These are phyloP conservation scores for Rhodomyrtus tomentosa DNA, from an alignment of 345 rosid genomes.

Conservation along the genomic window DNA sequence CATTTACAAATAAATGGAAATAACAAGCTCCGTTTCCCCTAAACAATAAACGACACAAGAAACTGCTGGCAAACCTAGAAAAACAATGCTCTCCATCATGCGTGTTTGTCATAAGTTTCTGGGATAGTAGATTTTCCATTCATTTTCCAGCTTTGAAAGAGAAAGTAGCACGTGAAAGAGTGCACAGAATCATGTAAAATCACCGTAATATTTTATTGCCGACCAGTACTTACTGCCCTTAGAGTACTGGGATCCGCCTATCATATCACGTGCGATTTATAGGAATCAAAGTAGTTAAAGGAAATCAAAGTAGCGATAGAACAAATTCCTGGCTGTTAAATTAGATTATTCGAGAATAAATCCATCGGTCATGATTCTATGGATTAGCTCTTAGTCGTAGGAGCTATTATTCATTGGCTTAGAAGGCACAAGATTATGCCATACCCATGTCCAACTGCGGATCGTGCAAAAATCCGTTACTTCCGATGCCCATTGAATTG, in stretches of 20 bases:
- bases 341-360: too few species aligned
- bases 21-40: not conserved
- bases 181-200: not conserved
- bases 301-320: not conserved
- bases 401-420: not conserved
- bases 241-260: fast-evolving
- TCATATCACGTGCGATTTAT: too few species aligned
- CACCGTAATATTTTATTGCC: not conserved
- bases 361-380: not conserved
- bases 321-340: too few species aligned
- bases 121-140: not conserved
- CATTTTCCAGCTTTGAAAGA: not conserved
- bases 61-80: not conserved
- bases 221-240: not conserved
- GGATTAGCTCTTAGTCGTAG: not conserved
- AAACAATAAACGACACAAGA: not conserved
- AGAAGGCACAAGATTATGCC: fast-evolving
- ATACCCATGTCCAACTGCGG: not conserved
- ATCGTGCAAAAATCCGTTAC: not conserved
- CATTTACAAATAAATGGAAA: not conserved
- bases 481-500: fast-evolving
- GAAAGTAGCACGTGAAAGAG: not conserved
- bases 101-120: too few species aligned
- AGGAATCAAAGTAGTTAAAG: too few species aligned
- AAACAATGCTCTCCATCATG: not conserved